These are phyloP conservation scores for Pyrus betulifolia DNA, from an alignment of 306 rosid genomes.

Conservation along the genomic window DNA sequence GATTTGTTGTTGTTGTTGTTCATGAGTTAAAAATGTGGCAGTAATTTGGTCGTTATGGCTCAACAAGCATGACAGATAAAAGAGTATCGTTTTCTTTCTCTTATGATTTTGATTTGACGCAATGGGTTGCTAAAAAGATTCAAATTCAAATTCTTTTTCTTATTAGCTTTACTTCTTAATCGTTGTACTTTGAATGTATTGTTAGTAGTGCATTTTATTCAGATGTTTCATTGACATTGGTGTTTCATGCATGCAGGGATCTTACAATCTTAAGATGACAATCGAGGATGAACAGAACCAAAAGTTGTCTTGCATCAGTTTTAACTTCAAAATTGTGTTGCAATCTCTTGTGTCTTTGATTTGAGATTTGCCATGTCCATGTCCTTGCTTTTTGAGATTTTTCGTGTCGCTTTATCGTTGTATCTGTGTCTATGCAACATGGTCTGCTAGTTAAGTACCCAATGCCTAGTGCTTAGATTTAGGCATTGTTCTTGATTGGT, in stretches of 20 bases:
- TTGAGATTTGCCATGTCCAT: no score
- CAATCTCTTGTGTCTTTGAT: slow-evolving; percentile 9
- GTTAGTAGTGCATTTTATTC: background rate
- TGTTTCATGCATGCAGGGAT: slow-evolving; percentile 43
- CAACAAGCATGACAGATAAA: background rate
- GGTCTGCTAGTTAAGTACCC: slow-evolving; percentile 23
- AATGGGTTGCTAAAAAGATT: background rate
- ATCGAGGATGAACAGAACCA: slow-evolving; percentile 22
- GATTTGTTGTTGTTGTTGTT: no score
- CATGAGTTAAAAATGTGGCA: background rate
- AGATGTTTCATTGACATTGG: background rate
- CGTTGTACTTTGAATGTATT: background rate
- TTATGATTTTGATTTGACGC: background rate
- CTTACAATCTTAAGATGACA: slow-evolving; percentile 52
- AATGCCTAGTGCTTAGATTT: slow-evolving; percentile 4
- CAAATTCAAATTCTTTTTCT: background rate
- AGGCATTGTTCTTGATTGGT: background rate
- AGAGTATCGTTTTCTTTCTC: background rate
- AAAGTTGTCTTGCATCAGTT: slow-evolving; percentile 58
- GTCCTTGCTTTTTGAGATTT: no score
- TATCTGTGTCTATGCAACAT: no score
- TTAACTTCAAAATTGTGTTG: slow-evolving; percentile 49
- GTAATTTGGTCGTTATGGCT: background rate
- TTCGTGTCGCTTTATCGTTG: no score
- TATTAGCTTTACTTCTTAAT: background rate